Base-by-base conservation (phyloP, 148 eudicot genomes). In the Persicaria tinctoria region DNA sequence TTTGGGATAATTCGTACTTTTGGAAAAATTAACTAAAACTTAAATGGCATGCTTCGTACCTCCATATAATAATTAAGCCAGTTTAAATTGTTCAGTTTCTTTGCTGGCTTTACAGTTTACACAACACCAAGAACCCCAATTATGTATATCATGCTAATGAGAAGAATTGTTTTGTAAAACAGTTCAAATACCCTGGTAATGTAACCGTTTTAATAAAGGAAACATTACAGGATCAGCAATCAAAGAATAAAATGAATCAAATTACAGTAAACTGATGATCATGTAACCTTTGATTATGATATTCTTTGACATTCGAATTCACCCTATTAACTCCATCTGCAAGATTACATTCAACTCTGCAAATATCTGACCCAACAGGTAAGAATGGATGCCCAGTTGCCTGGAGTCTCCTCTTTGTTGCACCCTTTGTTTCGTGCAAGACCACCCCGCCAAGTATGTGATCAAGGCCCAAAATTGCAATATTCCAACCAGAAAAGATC, bases 301-400 rank as follows among this genome's bases (percentile, higher is more conserved):
- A 50, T 50, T 2, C 12, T 9, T 50, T 50, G 13, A 13, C 46
- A 38, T 64, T 64, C 32, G 47, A 66, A 14, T 66, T 41, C 70
- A 41, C 18, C 48, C 70, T 66, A 66, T 66, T 47, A 66, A 66
- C 48, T 66, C 70, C 53, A 5, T 41, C 70, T 38, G 70, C 47
- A 44, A 66, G n/a, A 38, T 66, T 14, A 5, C 38, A 7, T 66
- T 8, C 5, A 66, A 16, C 18, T 14, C n/a, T 12, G 12, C 53
- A 50, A 50, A 50, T 50, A 50, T 50, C 41, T 50, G 12, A 50
- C 53, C 53, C 53, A 50, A 8, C 5, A 32, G 44, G 41, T 38
- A 64, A 64, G 46, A 12, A n/a, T 12, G 2, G 46, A 41, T 64
- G 6, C 70, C 46, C 5, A 66, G 70, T 32, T 13, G 70, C 18